Evolutionary conservation across 805 yeast genomes (phyloP), one percentile per base, ranked within the genome.

Genomic region (Zygosaccharomyces bailii): DNA sequence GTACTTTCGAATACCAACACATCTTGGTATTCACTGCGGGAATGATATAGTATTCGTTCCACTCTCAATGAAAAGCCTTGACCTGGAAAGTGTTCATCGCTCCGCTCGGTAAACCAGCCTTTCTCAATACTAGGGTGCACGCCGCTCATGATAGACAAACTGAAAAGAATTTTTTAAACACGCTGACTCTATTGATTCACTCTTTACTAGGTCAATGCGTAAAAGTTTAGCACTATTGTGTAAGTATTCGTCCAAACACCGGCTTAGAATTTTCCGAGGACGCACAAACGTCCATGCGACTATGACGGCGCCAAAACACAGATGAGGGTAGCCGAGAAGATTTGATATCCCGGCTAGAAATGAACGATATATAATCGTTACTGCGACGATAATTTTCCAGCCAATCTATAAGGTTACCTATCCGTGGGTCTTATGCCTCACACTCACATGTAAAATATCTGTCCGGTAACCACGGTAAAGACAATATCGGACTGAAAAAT

Each of bases 101-200:
- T 78, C 23, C 74, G 70, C 61, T 89, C 97, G 54, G 78, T 75
- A 66, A 89, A 89, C 97, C 97, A 89, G 6, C 85, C 86, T 55
- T 80, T 76, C 43, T 60, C 56, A 44, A 75, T 71, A 6, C 66
- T 41, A 20, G 34, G 25, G 32, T 36, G 42, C n/a, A 33, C 35
- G 13, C 21, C 21, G 18, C 39, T 37, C 41, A 27, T 45, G 25
- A 17, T 24, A 39, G 25, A 6, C 32, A 10, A 31, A 17, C 14
- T 33, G n/a, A n/a, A n/a, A n/a, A n/a, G n/a, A n/a, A n/a, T n/a
- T n/a, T n/a, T n/a, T n/a, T n/a, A n/a, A n/a, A n/a, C n/a, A n/a
- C n/a, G n/a, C n/a, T n/a, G n/a, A n/a, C n/a, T n/a, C n/a, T n/a
- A n/a, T n/a, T n/a, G n/a, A n/a, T n/a, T n/a, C n/a, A n/a, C n/a